Conservation (phyloP, 2,329 filamentous ascomycete genomes). For the Aplosporella prunicola region DNA sequence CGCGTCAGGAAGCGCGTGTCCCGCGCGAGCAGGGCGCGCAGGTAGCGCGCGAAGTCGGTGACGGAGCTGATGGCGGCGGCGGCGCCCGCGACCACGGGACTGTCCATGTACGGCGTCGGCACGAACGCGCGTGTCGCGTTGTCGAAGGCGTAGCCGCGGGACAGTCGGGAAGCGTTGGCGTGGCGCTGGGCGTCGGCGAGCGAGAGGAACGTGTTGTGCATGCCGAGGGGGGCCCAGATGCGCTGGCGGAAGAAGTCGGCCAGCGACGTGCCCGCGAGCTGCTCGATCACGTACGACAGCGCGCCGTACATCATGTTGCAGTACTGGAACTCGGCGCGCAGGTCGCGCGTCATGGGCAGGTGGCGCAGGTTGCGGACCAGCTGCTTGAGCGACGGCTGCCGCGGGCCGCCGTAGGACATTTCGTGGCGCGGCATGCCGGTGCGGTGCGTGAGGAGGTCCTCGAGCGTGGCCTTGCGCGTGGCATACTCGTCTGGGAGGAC, state of each 20-base stretch:
- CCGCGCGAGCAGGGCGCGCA: constrained; percentile 17
- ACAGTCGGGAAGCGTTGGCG: constrained; percentile 2
- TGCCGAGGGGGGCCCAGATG: constrained; percentile 34
- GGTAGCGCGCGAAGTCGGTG: constrained; percentile 18
- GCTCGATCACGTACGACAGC: constrained; percentile 39
- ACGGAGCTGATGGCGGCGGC: constrained; percentile 18
- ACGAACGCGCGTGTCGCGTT: constrained; percentile 4
- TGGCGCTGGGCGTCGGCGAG: constrained; percentile 23
- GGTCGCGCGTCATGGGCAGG: constrained; percentile 31
- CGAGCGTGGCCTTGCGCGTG: constrained; percentile 21
- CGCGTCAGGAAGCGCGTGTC: constrained; percentile 3
- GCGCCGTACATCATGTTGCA: constrained; percentile 46
- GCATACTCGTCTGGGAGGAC: constrained; percentile 23
- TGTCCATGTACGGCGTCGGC: constrained; percentile 8
- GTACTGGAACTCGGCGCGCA: constrained; percentile 40
- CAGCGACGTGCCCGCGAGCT: constrained; percentile 27
- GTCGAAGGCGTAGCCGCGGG: constrained; percentile 15
- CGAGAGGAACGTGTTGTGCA: constrained; percentile 31
- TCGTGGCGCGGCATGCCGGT: constrained; percentile 28
- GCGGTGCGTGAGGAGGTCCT: constrained; percentile 27
- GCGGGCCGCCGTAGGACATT: constrained; percentile 16
- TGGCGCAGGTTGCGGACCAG: constrained; percentile 34
- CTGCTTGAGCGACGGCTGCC: constrained; percentile 23
- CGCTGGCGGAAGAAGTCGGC: constrained; percentile 23
- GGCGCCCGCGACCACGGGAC: constrained; percentile 18